Percentiles rank a stretch among this genome's conserved stretches.
Evolutionary conservation across 345 rosid species (phyloP).

Genomic region (Populus tremula): DNA sequence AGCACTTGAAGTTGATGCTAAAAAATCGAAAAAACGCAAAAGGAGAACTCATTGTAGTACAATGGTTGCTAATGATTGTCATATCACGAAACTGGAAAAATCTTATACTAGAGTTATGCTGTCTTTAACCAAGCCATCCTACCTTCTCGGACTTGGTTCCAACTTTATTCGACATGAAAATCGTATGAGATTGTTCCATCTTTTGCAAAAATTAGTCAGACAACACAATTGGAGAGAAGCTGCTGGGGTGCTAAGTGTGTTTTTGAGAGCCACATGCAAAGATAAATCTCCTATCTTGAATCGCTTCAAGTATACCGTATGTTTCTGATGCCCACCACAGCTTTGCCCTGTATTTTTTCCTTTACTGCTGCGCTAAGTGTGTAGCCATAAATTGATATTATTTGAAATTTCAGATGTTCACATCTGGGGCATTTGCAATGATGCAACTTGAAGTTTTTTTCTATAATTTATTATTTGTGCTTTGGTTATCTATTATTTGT

Average conservation of each 20-base stretch:
- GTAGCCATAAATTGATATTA: not conserved
- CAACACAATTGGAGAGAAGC: conserved; percentile 63
- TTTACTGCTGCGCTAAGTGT: too few relatives aligned
- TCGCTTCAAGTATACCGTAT: conserved; percentile 69
- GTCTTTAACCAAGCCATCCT: conserved; percentile 52
- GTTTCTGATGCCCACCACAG: not conserved
- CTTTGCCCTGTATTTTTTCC: too few relatives aligned
- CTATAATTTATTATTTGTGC: not conserved
- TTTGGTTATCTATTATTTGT: too few relatives aligned
- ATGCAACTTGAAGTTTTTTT: not conserved
- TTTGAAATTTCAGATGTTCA: too few relatives aligned
- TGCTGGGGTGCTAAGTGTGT: conserved; percentile 54
- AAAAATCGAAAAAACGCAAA: conserved; percentile 15
- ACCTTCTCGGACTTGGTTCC: conserved; percentile 34
- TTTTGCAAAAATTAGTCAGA: conserved; percentile 50
- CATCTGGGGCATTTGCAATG: not conserved
- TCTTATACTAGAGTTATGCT: conserved; percentile 34
- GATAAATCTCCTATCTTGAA: conserved; percentile 39
- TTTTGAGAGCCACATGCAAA: conserved; percentile 52
- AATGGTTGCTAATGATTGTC: not conserved
- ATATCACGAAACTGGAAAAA: conserved; percentile 7
- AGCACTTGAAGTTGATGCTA: not conserved
- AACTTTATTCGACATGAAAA: conserved; percentile 37
- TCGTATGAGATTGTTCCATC: conserved; percentile 32
- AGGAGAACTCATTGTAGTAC: conserved; percentile 2